Percentiles rank a stretch among this genome's conserved stretches.
These are phyloP conservation scores for Cotoneaster glaucophyllus DNA, from an alignment of 306 rosid genomes.

Conservation along the genomic window DNA sequence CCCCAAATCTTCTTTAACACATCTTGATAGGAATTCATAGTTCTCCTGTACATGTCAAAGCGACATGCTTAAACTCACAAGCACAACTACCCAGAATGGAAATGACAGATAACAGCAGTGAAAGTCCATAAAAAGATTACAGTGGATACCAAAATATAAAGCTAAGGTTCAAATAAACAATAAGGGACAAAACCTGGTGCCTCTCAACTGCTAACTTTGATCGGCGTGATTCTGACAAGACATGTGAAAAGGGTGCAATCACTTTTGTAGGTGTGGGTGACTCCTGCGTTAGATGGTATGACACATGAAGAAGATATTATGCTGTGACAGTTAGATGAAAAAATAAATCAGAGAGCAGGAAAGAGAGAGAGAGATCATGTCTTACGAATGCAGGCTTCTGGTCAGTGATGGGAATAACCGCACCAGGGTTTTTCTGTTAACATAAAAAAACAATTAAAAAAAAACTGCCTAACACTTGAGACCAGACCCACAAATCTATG, in stretches of 20 bases:
- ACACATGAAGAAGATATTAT: background rate
- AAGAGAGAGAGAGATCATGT: background rate
- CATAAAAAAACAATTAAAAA: background rate
- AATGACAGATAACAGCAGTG: background rate
- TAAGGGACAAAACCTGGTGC: conserved; percentile 59
- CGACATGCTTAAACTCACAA: background rate
- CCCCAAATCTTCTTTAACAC: conserved; percentile 81
- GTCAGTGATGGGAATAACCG: conserved; percentile 43
- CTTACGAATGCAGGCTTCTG: conserved; percentile 69
- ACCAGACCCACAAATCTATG: background rate
- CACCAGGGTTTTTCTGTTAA: conserved; percentile 62
- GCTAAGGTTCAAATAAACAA: background rate
- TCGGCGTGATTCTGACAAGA: conserved; percentile 74
- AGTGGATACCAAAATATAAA: conserved; percentile 1
- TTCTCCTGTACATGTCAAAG: conserved; percentile 59
- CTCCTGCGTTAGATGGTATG: conserved; percentile 50
- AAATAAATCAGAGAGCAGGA: background rate
- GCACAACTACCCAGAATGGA: background rate
- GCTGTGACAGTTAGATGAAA: background rate
- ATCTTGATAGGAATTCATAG: conserved; percentile 76
- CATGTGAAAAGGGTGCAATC: conserved; percentile 44
- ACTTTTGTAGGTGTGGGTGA: conserved; percentile 86
- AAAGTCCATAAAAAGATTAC: background rate
- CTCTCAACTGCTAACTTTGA: conserved; percentile 65
- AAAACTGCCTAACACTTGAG: conserved; percentile 3